Evolutionary conservation across 1,284 basidiomycete genomes (phyloP), one percentile per base, ranked within the genome.

Genomic region (Marasmius fiardii): DNA sequence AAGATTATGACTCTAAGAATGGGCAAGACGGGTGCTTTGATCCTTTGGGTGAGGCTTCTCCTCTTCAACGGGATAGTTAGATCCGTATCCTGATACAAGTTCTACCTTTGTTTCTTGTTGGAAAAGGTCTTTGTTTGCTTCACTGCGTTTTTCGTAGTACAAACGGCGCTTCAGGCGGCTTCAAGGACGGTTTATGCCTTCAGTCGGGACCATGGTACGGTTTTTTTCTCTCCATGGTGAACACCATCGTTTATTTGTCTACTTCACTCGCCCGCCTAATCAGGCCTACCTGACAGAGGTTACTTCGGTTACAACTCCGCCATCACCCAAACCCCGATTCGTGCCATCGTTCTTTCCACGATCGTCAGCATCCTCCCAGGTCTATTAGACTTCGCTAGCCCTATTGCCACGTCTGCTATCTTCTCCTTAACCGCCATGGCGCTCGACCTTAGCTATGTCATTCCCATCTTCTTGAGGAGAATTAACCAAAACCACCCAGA

Each of bases 171-270:
- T 3, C 95, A 97, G 71, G 94, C 94, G 10, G 87, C 86, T 55
- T 93, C 93, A 4, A 83, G 94, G 49, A 90, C 92, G 0, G 77
- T 95, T 43, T 96, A 93, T 65, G 95, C 95, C 3, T 93, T 98
- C 74, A 91, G 88, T 65, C 89, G 93, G 56, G 93, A 95, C 66
- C 81, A 82, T 54, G 87, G 85, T 80, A 60, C 54, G 73, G 23
- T 31, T 34, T 23, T 43, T 7, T 50, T n/a, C 23, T 52, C n/a
- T n/a, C n/a, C n/a, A n/a, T n/a, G 28, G 34, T 24, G 26, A 3
- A 49, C 43, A 43, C 12, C 48, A 45, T 31, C 10, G 33, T 34
- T 39, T 18, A 12, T 39, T 18, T 54, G 28, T 43, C 53, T 34
- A 39, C 5, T 16, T 34, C 8, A 43, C 4, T 26, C 34, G n/a